Conservation (phyloP, 805 yeast species). For the Komagataella phaffii region DNA sequence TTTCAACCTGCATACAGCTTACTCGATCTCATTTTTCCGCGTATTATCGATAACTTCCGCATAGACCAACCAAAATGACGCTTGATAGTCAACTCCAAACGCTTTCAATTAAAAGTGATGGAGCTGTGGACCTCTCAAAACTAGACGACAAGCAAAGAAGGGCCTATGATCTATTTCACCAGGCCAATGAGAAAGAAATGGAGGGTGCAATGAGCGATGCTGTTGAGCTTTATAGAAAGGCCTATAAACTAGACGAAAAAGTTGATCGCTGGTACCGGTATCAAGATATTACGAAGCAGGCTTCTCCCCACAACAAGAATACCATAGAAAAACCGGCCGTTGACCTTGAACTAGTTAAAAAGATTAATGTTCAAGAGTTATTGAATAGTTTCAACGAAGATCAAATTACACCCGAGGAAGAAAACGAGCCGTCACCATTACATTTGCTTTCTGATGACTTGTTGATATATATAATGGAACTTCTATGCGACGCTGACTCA, state of each 20-base stretch:
- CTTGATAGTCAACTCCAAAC: neutral
- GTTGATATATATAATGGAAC: slow-evolving; percentile 33
- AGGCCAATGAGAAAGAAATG: slow-evolving; percentile 59
- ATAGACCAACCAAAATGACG: neutral
- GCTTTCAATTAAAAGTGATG: neutral
- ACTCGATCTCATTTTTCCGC: neutral
- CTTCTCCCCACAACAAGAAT: slow-evolving; percentile 6
- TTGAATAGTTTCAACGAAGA: slow-evolving; percentile 21
- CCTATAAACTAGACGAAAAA: slow-evolving; percentile 36
- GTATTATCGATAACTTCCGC: neutral
- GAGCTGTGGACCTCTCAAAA: neutral
- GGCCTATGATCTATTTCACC: slow-evolving; percentile 36
- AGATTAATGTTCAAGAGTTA: slow-evolving; percentile 27
- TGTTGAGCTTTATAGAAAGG: slow-evolving; percentile 54
- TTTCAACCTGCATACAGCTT: neutral
- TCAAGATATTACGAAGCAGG: slow-evolving; percentile 21
- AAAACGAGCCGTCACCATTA: slow-evolving; percentile 25
- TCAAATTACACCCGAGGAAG: slow-evolving; percentile 13
- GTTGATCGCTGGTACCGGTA: slow-evolving; percentile 63
- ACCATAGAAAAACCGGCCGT: neutral
- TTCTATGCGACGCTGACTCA: slow-evolving; percentile 32
- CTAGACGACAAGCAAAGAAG: slow-evolving; percentile 10
- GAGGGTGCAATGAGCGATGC: slow-evolving; percentile 79
- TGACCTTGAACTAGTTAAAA: slow-evolving; percentile 10
- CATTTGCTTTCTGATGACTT: slow-evolving; percentile 45